These are phyloP conservation scores for Chaetoscypha palmicola DNA, from an alignment of 2,329 filamentous ascomycete species.

Conservation along the genomic window DNA sequence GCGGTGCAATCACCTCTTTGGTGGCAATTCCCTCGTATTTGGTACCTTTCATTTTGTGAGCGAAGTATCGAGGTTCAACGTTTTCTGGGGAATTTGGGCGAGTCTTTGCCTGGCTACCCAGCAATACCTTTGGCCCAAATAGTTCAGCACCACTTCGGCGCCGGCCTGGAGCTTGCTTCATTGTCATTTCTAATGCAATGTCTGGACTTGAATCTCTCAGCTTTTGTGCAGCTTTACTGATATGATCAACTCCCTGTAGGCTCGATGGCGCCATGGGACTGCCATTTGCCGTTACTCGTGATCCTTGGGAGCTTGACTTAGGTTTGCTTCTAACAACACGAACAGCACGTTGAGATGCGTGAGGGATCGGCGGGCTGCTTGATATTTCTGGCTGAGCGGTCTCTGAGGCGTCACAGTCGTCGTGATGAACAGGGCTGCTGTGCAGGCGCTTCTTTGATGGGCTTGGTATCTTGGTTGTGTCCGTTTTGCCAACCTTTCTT, in stretches of 20 bases:
- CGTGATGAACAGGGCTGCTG: no score
- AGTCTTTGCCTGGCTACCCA: slow-evolving; percentile 21
- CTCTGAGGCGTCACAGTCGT: no score
- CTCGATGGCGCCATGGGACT: slow-evolving; percentile 12
- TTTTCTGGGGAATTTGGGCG: slow-evolving; percentile 22
- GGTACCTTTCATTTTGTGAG: slow-evolving; percentile 20
- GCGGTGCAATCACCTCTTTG: slow-evolving; percentile 18
- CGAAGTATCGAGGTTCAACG: slow-evolving; percentile 19
- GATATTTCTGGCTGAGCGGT: not conserved
- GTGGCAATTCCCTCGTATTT: slow-evolving; percentile 21
- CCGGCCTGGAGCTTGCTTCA: not conserved
- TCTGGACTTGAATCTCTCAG: not conserved
- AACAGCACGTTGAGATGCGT: not conserved
- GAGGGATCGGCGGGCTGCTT: not conserved
- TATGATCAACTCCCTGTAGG: slow-evolving; percentile 7
- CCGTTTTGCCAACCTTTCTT: no score
- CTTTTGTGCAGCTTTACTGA: slow-evolving; percentile 3
- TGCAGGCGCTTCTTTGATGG: no score
- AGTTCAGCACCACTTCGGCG: slow-evolving; percentile 9
- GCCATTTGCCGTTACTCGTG: slow-evolving; percentile 20
- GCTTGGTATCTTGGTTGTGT: no score
- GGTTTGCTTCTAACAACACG: not conserved
- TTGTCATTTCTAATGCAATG: not conserved
- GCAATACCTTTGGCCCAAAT: slow-evolving; percentile 17
- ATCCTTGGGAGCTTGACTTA: slow-evolving; percentile 9